Evolutionary conservation across 2,329 filamentous ascomycete genomes (phyloP).

Genomic region (Beauveria sp.): DNA sequence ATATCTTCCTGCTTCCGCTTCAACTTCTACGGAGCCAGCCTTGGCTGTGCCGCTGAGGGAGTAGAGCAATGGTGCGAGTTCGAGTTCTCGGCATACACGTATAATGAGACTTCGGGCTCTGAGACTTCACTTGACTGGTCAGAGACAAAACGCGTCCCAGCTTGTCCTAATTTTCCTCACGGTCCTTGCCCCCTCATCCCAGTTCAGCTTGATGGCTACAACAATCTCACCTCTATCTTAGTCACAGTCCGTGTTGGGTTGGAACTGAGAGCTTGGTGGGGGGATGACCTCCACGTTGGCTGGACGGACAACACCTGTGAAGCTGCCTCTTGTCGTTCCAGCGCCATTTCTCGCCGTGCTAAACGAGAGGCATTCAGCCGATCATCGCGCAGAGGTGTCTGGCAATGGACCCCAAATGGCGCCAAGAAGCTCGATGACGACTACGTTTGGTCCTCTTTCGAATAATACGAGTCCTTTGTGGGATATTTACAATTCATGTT

Average conservation of each 20-base stretch:
- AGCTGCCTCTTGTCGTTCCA: constrained; percentile 28
- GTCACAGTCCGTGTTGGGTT: constrained; percentile 30
- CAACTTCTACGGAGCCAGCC: constrained; percentile 30
- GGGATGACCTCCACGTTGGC: constrained; percentile 32
- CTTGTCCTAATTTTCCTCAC: constrained; percentile 27
- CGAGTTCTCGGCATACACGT: constrained; percentile 34
- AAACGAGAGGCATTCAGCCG: constrained; percentile 26
- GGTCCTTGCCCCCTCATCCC: constrained; percentile 27
- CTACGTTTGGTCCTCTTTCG: constrained; percentile 17
- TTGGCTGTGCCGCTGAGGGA: constrained; percentile 30
- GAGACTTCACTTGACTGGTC: constrained; percentile 34
- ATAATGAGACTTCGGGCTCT: constrained; percentile 22
- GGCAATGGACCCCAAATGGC: constrained; percentile 26
- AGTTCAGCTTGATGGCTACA: constrained; percentile 30
- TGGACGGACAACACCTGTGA: constrained; percentile 35
- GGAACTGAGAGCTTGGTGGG: constrained; percentile 34
- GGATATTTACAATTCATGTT: constrained; percentile 7
- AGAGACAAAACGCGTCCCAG: constrained; percentile 30
- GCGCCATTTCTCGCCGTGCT: constrained; percentile 18
- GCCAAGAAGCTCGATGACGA: constrained; percentile 26
- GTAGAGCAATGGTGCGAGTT: constrained; percentile 33
- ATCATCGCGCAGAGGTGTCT: constrained; percentile 26
- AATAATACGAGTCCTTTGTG: background rate
- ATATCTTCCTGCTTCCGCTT: constrained; percentile 31
- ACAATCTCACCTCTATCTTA: constrained; percentile 31